These are phyloP conservation scores for Fusarium sambucinum DNA, from an alignment of 2,329 filamentous ascomycete genomes.

Conservation along the genomic window DNA sequence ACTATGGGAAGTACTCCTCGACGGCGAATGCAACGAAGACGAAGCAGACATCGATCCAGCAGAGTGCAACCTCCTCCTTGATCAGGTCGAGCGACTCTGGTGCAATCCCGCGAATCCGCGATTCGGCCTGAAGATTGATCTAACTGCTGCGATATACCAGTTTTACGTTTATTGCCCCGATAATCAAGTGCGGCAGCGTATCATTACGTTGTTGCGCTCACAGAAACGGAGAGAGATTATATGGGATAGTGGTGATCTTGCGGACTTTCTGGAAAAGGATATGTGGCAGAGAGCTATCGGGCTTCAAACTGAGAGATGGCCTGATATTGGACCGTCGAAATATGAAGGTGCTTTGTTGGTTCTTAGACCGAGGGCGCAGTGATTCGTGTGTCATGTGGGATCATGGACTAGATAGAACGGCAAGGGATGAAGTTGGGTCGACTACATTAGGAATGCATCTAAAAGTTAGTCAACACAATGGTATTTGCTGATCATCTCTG, in stretches of 20 bases:
- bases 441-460: rapidly evolving
- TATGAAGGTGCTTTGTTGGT: slow-evolving; percentile 1
- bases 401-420: rapidly evolving
- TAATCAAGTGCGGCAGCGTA: background rate
- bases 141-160: slow-evolving; percentile 9
- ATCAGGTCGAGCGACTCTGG: slow-evolving; percentile 12
- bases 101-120: slow-evolving; percentile 3
- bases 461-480: rapidly evolving
- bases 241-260: slow-evolving; percentile 5
- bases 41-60: background rate
- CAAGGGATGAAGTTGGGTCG: background rate
- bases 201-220: background rate
- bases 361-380: slow-evolving; percentile 1
- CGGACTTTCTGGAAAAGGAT: slow-evolving; percentile 11
- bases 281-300: slow-evolving; percentile 2
- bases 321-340: slow-evolving; percentile 13
- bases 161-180: slow-evolving; percentile 15
- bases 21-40: background rate
- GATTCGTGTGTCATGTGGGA: background rate
- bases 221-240: slow-evolving; percentile 16
- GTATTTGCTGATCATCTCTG: rapidly evolving
- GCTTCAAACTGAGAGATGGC: slow-evolving; percentile 7
- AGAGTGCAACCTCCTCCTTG: slow-evolving; percentile 1
- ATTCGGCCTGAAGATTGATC: slow-evolving; percentile 12
- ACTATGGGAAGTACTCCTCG: slow-evolving; percentile 1